Conservation (phyloP, 1,284 basidiomycete species). For the Papiliotrema terrestris region DNA sequence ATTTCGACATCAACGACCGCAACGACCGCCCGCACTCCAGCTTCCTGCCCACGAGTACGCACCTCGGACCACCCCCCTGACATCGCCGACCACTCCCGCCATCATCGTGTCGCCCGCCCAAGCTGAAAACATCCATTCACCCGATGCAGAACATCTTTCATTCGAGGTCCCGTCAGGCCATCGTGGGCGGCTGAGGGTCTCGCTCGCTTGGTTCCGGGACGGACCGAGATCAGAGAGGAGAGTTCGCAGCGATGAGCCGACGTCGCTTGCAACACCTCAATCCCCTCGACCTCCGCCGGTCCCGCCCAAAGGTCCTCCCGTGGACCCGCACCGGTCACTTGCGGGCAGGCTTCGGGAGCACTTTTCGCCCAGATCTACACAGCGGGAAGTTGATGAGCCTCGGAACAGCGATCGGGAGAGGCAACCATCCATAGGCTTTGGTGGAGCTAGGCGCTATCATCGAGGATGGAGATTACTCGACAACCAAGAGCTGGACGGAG, state of each 20-base stretch:
- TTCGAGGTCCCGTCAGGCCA: slow-evolving; percentile 34
- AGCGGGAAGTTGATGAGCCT: no score
- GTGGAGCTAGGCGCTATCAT: no score
- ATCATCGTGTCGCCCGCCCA: neutral
- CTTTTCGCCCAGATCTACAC: neutral
- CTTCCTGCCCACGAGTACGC: no score
- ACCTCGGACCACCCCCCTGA: neutral
- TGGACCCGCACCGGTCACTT: no score
- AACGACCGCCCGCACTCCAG: no score
- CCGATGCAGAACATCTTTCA: slow-evolving; percentile 26
- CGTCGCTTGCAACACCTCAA: no score
- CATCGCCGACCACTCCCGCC: neutral
- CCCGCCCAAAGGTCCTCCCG: slow-evolving; percentile 14
- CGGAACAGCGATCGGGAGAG: no score
- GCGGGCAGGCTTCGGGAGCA: neutral
- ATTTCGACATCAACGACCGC: no score
- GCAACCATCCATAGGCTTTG: no score
- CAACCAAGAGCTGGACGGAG: neutral
- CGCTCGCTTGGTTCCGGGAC: slow-evolving; percentile 27
- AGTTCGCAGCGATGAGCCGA: neutral
- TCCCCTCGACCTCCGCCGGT: slow-evolving; percentile 11
- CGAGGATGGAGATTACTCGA: neutral
- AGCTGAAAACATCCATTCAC: no score
- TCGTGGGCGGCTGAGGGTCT: slow-evolving; percentile 25
- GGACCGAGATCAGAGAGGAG: slow-evolving; percentile 3